phyloP scores from a whole-genome alignment of 1,284 basidiomycete species.

The Ceratobasidium sp. region DNA sequence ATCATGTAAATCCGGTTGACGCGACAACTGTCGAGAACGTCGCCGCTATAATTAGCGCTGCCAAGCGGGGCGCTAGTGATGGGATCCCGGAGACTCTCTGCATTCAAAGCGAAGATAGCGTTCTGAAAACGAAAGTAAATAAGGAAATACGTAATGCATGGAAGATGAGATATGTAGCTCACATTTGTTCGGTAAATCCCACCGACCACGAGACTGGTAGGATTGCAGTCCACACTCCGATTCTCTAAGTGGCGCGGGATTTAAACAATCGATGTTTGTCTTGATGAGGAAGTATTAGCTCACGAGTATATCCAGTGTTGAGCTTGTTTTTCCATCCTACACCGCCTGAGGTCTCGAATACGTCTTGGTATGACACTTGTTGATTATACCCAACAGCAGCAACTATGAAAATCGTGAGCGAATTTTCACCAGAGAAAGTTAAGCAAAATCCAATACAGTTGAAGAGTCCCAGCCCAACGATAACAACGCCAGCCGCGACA shows the following conservation, averaged over 20 bases:
- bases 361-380: conserved; percentile 16
- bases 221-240: too few relatives aligned
- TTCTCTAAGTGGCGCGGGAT: too few relatives aligned
- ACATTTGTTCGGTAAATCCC: too few relatives aligned
- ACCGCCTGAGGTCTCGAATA: background rate
- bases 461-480: conserved; percentile 31
- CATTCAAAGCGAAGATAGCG: conserved; percentile 17
- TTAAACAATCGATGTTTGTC: background rate
- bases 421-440: too few relatives aligned
- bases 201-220: too few relatives aligned
- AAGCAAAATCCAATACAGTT: too few relatives aligned
- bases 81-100: conserved; percentile 35
- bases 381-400: conserved; percentile 26
- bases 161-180: too few relatives aligned
- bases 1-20: conserved; percentile 43
- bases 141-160: too few relatives aligned
- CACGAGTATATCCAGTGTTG: conserved; percentile 33
- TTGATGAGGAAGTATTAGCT: background rate
- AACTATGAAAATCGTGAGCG: too few relatives aligned
- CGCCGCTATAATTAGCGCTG: conserved; percentile 36
- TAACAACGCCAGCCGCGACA: conserved; percentile 7
- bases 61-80: conserved; percentile 25
- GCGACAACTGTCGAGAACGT: conserved; percentile 41
- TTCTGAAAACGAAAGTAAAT: too few relatives aligned
- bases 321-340: conserved; percentile 30